Percentiles rank a stretch among this genome's conserved stretches.
phyloP scores from a whole-genome alignment of 2,329 filamentous ascomycete genomes.

The Pestalotiopsis sp. region DNA sequence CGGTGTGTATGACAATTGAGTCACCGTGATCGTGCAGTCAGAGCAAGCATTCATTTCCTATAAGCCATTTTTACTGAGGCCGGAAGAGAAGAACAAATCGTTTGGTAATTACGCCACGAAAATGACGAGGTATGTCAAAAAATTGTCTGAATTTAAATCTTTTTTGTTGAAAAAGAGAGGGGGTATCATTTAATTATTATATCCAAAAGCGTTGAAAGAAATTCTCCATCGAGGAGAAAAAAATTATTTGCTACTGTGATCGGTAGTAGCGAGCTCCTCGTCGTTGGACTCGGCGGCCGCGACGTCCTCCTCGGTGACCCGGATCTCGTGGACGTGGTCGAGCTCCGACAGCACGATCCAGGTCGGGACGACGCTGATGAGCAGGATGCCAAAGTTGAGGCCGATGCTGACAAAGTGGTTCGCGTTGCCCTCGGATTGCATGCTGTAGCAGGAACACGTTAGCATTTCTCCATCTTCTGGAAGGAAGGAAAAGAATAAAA shows the following conservation, averaged over 20 bases:
- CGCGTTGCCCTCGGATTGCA: constrained; percentile 33
- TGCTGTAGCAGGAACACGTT: constrained; percentile 16
- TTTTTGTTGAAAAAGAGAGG: background rate
- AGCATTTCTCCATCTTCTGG: background rate
- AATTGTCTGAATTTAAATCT: background rate
- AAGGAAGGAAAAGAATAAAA: background rate
- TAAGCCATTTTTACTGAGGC: too few relatives aligned
- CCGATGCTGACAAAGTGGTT: constrained; percentile 36
- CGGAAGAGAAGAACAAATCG: too few relatives aligned
- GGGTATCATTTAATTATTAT: background rate
- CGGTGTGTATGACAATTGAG: too few relatives aligned
- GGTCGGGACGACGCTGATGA: constrained; percentile 31
- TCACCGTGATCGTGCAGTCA: too few relatives aligned
- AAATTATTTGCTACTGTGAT: constrained; percentile 1
- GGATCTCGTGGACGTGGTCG: constrained; percentile 30
- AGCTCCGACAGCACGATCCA: constrained; percentile 34
- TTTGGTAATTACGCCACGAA: too few relatives aligned
- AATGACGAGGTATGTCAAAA: background rate
- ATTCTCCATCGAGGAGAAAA: too few relatives aligned
- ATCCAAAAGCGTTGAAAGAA: background rate
- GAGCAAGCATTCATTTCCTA: too few relatives aligned
- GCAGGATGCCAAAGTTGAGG: constrained; percentile 32
- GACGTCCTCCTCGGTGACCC: constrained; percentile 15
- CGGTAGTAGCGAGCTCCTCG: constrained; percentile 4
- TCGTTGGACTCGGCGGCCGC: background rate